phyloP scores from a whole-genome alignment of 2,329 filamentous ascomycete species.

The Colletotrichum sp. region DNA sequence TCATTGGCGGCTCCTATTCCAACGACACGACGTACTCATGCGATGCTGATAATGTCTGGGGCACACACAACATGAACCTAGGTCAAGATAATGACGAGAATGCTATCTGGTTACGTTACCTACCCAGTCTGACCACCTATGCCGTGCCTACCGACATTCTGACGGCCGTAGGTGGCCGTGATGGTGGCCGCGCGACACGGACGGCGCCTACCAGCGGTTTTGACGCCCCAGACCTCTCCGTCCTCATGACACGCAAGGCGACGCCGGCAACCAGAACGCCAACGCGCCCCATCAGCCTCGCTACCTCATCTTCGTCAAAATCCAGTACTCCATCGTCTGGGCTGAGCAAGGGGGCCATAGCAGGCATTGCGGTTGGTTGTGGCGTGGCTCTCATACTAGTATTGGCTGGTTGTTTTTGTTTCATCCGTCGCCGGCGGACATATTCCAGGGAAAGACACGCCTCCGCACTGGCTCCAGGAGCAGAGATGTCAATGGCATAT shows the following conservation, averaged over 20 bases:
- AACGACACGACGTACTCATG: not conserved
- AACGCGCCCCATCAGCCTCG: not conserved
- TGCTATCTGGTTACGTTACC: not conserved
- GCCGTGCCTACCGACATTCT: not conserved
- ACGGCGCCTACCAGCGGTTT: not conserved
- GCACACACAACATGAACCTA: not conserved
- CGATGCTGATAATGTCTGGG: not conserved
- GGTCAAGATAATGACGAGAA: not conserved
- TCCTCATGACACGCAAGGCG: not conserved
- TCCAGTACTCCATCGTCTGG: not conserved
- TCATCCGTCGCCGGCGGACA: not conserved
- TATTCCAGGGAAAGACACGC: not conserved
- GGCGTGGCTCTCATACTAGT: not conserved
- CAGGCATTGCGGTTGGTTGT: not conserved
- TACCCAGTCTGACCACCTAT: not conserved
- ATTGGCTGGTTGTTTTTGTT: not conserved
- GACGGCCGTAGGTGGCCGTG: not conserved
- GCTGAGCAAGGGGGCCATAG: not conserved
- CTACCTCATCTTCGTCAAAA: not conserved
- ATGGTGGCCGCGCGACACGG: not conserved
- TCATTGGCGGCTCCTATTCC: not conserved
- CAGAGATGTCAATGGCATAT: not conserved
- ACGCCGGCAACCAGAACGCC: not conserved
- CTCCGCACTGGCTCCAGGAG: not conserved
- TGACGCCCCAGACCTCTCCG: not conserved